Percentiles rank a stretch among this genome's conserved stretches.
These are phyloP conservation scores for Pichia phayaonensis DNA, from an alignment of 805 yeast species.

Conservation along the genomic window DNA sequence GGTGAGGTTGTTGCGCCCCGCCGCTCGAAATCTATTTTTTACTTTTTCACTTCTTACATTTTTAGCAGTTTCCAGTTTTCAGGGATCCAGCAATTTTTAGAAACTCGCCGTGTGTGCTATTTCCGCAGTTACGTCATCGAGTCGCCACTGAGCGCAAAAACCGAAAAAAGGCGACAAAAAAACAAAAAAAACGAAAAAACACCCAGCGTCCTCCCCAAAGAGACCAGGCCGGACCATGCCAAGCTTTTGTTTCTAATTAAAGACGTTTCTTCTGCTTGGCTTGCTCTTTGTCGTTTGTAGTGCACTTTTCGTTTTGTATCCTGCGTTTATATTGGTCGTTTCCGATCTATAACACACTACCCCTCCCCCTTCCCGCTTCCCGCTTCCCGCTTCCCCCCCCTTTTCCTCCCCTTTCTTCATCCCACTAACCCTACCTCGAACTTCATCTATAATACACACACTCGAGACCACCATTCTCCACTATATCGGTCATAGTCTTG, in stretches of 20 bases:
- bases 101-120: too few species aligned
- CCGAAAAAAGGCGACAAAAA: too few species aligned
- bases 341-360: not conserved
- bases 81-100: too few species aligned
- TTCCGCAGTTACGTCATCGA: not conserved
- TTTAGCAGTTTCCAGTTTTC: too few species aligned
- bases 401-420: not conserved
- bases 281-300: not conserved
- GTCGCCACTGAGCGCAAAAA: not conserved
- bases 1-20: too few species aligned
- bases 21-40: too few species aligned
- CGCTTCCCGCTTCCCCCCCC: not conserved
- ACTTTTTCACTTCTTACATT: too few species aligned
- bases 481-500: not conserved
- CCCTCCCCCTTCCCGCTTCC: not conserved
- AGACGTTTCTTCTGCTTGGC: not conserved
- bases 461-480: not conserved
- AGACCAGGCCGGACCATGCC: not conserved
- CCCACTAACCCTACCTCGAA: not conserved
- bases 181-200: not conserved
- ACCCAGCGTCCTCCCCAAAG: not conserved
- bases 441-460: not conserved
- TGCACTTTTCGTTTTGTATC: not conserved
- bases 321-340: not conserved
- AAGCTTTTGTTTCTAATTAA: not conserved